These are phyloP conservation scores for Aspergillus ochraceoroseus DNA, from an alignment of 2,329 filamentous ascomycete species.

Conservation along the genomic window DNA sequence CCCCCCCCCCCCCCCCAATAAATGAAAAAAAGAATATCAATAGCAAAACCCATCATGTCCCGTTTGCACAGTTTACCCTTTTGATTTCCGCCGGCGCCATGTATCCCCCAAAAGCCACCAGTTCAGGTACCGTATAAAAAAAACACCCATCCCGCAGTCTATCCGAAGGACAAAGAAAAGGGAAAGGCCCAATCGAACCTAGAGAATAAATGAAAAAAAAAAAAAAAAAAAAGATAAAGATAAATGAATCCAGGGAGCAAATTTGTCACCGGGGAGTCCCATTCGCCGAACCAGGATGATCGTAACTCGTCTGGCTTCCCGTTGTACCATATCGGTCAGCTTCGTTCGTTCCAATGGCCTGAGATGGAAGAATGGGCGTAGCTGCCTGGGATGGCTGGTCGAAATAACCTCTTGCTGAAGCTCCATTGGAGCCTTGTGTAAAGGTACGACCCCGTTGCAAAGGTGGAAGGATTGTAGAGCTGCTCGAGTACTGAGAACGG, in stretches of 20 bases:
- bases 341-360: conserved; percentile 30
- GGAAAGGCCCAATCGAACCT: conserved; percentile 6
- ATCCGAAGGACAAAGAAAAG: conserved; percentile 26
- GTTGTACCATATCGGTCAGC: conserved; percentile 31
- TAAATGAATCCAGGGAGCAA: conserved; percentile 10
- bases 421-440: conserved; percentile 29
- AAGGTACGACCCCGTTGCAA: conserved; percentile 33
- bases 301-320: conserved; percentile 27
- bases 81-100: conserved; percentile 27
- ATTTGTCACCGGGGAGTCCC: conserved; percentile 31
- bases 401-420: conserved; percentile 29
- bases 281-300: conserved; percentile 31
- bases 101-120: conserved; percentile 25
- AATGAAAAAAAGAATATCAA: conserved; percentile 17
- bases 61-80: conserved; percentile 25
- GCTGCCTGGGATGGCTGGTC: conserved; percentile 32
- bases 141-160: conserved; percentile 32
- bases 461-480: conserved; percentile 35
- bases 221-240: conserved; percentile 16
- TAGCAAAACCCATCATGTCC: conserved; percentile 22
- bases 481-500: conserved; percentile 32
- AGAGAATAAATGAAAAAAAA: conserved; percentile 14
- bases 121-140: conserved; percentile 22
- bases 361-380: conserved; percentile 36
- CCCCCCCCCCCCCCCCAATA: conserved; percentile 13